Base-by-base conservation (phyloP, 495 filamentous ascomycete genomes). In the Xylaria palmicola region DNA sequence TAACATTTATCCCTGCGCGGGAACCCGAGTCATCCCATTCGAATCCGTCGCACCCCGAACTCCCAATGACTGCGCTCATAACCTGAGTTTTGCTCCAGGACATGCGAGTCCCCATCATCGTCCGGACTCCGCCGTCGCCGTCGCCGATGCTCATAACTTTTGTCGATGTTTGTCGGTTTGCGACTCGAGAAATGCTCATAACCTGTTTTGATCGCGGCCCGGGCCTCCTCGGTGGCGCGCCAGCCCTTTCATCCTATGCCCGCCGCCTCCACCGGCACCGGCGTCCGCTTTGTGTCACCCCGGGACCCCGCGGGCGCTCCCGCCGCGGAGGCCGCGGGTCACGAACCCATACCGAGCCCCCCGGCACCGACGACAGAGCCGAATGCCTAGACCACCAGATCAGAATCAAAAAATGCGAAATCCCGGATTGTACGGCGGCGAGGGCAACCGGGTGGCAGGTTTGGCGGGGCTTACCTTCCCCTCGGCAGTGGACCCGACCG, bases 161-260 rank as follows among this genome's bases (percentile, higher is more conserved):
- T 47, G 47, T 22, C 43, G 45, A 7, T 8, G 17, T 43, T 17
- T 19, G 26, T n/a, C n/a, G n/a, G n/a, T n/a, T n/a, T n/a, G n/a
- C n/a, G n/a, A n/a, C n/a, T n/a, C n/a, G n/a, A n/a, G n/a, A n/a
- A n/a, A 10, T 34, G 53, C 53, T 50, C 45, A 59, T 62, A 62
- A 62, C 59, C 52, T 20, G 17, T 61, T 44, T 45, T 17, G 37
- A 9, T 55, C 17, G 40, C 6, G 40, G 4, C n/a, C n/a, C n/a
- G n/a, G n/a, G 12, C 19, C n/a, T 39, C 24, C 39, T 8, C 37
- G 9, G 50, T 4, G 30, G 9, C n/a, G 4, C 10, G 29, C 20
- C n/a, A n/a, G n/a, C n/a, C n/a, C n/a, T 37, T 9, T 62, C 44
- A 62, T 13, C 60, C 60, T 0, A 62, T 13, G 2, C 60, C 60